phyloP scores from a whole-genome alignment of 2,329 filamentous ascomycete genomes.

The Ophiostoma fasciatum region DNA sequence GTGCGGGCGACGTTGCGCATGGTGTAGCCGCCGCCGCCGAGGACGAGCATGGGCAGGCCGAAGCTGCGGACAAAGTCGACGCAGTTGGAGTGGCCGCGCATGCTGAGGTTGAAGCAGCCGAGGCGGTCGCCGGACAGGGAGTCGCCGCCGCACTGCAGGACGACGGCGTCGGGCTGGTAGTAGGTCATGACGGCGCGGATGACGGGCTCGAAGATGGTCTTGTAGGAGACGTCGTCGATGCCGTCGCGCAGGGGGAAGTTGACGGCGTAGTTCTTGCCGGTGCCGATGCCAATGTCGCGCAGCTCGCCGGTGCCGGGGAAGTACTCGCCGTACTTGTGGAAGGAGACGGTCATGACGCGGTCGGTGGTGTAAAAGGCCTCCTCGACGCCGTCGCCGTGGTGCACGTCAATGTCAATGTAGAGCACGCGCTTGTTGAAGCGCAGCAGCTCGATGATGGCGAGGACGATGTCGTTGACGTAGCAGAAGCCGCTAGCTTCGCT shows the following conservation, averaged over 20 bases:
- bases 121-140: constrained; percentile 86
- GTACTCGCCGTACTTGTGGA: constrained; percentile 93
- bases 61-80: constrained; percentile 84
- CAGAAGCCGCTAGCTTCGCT: constrained; percentile 93
- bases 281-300: constrained; percentile 72
- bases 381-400: constrained; percentile 75
- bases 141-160: constrained; percentile 91
- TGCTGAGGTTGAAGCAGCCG: constrained; percentile 95
- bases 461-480: constrained; percentile 96
- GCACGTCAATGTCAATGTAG: constrained; percentile 86
- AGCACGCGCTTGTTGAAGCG: constrained; percentile 88
- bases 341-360: constrained; percentile 82
- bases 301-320: constrained; percentile 87
- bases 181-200: constrained; percentile 75
- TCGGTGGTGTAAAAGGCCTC: constrained; percentile 76
- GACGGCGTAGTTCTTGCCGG: constrained; percentile 77
- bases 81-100: constrained; percentile 88
- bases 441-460: constrained; percentile 84
- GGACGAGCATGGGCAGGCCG: constrained; percentile 71
- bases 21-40: constrained; percentile 93
- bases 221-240: constrained; percentile 80
- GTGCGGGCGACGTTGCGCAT: constrained; percentile 93
- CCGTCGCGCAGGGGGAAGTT: constrained; percentile 88
- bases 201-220: constrained; percentile 81
- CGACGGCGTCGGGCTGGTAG: constrained; percentile 82